Conservation (phyloP, 2,329 filamentous ascomycete species). For the Orbilia oligospora region DNA sequence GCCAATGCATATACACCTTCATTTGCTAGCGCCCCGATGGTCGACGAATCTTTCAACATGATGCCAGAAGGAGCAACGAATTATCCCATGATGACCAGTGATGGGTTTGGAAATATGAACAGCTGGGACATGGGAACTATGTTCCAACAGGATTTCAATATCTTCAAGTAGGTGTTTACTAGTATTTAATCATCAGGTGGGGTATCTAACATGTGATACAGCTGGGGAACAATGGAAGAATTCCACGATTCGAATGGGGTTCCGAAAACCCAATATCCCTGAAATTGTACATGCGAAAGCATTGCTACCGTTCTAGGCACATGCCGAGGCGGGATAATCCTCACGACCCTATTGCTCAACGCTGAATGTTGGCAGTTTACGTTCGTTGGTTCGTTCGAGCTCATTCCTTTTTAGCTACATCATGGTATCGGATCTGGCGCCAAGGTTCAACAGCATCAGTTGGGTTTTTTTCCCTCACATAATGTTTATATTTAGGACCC, state of each 20-base stretch:
- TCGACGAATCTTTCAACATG: conserved; percentile 36
- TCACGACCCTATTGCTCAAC: conserved; percentile 7
- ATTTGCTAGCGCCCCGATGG: conserved; percentile 24
- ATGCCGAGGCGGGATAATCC: conserved; percentile 10
- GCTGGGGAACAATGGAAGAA: conserved; percentile 43
- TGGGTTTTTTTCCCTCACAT: neutral
- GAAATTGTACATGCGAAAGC: conserved; percentile 1
- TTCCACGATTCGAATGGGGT: conserved; percentile 49
- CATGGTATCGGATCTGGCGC: conserved; percentile 25
- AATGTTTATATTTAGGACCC: conserved; percentile 12
- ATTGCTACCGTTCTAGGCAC: conserved; percentile 11
- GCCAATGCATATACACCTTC: conserved; percentile 5
- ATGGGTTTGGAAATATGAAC: conserved; percentile 26
- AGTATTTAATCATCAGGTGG: neutral
- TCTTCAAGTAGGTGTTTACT: conserved; percentile 44
- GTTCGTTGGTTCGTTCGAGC: conserved; percentile 13
- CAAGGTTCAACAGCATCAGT: conserved; percentile 21
- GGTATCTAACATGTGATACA: conserved; percentile 33
- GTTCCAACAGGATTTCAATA: conserved; percentile 45
- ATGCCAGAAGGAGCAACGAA: conserved; percentile 25
- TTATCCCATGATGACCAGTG: conserved; percentile 35
- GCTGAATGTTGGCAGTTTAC: neutral
- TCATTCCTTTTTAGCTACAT: conserved; percentile 15
- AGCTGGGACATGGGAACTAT: conserved; percentile 46
- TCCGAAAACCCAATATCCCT: conserved; percentile 48